Conservation (phyloP, 2,329 filamentous ascomycete species). For the Aspergillus sp. region DNA sequence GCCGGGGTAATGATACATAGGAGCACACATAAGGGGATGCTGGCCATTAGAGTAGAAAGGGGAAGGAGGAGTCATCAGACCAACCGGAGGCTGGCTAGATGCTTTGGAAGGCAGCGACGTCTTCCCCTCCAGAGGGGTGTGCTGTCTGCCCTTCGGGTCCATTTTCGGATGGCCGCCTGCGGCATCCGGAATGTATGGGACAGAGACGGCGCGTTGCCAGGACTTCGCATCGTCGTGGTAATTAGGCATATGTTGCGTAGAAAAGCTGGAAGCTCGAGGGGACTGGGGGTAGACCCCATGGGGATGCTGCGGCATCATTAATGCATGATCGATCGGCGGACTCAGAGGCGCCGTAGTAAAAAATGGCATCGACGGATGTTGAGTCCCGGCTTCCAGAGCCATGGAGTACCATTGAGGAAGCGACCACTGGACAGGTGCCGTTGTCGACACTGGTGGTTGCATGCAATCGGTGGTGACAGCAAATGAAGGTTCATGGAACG, state of each 20-base stretch:
- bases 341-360: constrained; percentile 27
- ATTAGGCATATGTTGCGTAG: constrained; percentile 18
- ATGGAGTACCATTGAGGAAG: constrained; percentile 31
- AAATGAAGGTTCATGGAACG: constrained; percentile 25
- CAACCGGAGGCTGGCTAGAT: constrained; percentile 13
- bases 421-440: constrained; percentile 24
- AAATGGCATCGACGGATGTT: constrained; percentile 20
- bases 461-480: constrained; percentile 29
- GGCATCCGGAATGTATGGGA: constrained; percentile 24
- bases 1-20: constrained; percentile 27
- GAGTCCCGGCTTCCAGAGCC: constrained; percentile 26
- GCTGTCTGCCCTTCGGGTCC: constrained; percentile 19
- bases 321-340: constrained; percentile 23
- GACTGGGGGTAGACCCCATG: constrained; percentile 23
- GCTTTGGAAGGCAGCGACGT: constrained; percentile 18
- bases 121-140: constrained; percentile 17
- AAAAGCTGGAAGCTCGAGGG: constrained; percentile 15
- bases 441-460: constrained; percentile 25
- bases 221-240: constrained; percentile 23
- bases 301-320: constrained; percentile 24
- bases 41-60: constrained; percentile 24
- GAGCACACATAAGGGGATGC: constrained; percentile 29
- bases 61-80: constrained; percentile 21
- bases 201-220: constrained; percentile 30
- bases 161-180: constrained; percentile 14